phyloP scores from a whole-genome alignment of 2,329 filamentous ascomycete species.

The Talaromyces sp. region DNA sequence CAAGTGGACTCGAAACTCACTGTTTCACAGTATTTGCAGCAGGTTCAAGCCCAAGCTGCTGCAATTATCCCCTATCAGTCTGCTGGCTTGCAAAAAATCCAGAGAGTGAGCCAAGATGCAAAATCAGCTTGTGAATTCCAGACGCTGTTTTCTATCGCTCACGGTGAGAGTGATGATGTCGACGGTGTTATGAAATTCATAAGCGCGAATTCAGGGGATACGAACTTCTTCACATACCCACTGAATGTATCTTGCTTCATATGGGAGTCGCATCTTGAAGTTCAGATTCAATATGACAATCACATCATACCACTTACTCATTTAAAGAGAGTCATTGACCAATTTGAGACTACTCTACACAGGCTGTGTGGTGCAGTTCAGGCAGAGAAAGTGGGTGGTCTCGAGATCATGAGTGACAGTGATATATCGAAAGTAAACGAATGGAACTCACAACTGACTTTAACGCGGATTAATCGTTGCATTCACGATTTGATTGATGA shows the following conservation, averaged over 20 bases:
- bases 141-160: conserved; percentile 15
- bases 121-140: conserved; percentile 17
- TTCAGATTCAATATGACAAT: conserved; percentile 14
- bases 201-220: conserved; percentile 15
- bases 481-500: conserved; percentile 16
- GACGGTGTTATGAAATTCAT: conserved; percentile 34
- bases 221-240: conserved; percentile 18
- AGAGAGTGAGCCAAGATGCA: conserved; percentile 10
- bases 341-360: conserved; percentile 15
- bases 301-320: conserved; percentile 6
- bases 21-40: conserved; percentile 49
- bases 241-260: conserved; percentile 17
- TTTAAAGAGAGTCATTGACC: conserved; percentile 11
- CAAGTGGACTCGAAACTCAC: conserved; percentile 31
- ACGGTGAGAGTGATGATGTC: conserved; percentile 16
- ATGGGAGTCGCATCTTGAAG: conserved; percentile 11
- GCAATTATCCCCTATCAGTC: conserved; percentile 58
- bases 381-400: not conserved
- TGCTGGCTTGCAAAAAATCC: conserved; percentile 41
- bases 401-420: conserved; percentile 3
- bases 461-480: conserved; percentile 10
- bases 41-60: conserved; percentile 54
- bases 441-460: conserved; percentile 18
- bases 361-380: not conserved
- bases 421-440: conserved; percentile 2